Percentiles rank a stretch among this genome's conserved stretches.
Evolutionary conservation across 2,329 filamentous ascomycete species (phyloP).

Genomic region (Phoma sp.): DNA sequence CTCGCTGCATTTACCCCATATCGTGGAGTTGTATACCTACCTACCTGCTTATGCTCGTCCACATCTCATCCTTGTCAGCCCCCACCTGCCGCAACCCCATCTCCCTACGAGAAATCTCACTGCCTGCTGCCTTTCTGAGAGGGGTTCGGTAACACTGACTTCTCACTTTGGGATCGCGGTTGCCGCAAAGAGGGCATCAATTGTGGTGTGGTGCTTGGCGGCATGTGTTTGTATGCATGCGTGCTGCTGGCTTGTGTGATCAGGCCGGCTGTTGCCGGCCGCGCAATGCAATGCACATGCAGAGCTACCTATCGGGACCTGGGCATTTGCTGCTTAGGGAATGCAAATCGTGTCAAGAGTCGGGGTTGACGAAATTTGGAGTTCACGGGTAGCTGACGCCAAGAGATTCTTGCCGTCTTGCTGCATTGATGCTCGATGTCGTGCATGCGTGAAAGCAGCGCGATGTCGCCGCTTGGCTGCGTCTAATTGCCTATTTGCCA

Average conservation of each 20-base stretch:
- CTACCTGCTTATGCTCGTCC: background rate
- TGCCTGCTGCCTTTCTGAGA: background rate
- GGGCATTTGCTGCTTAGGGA: slow-evolving; percentile 11
- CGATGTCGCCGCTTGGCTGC: background rate
- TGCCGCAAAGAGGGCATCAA: background rate
- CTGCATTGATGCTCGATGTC: background rate
- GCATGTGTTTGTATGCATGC: slow-evolving; percentile 6
- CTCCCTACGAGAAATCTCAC: background rate
- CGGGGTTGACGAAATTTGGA: background rate
- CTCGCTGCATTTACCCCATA: background rate
- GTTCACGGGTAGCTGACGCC: background rate
- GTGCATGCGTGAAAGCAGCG: background rate
- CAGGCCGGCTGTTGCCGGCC: slow-evolving; percentile 9
- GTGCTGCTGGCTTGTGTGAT: background rate
- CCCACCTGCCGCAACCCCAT: slow-evolving; percentile 15
- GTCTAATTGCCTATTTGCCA: background rate
- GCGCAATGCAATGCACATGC: slow-evolving; percentile 7
- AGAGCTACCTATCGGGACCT: background rate
- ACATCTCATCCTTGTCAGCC: slow-evolving; percentile 11
- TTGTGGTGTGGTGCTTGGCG: background rate
- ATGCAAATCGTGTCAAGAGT: background rate
- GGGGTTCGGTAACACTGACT: background rate
- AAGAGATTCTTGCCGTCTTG: background rate
- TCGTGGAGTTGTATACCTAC: background rate
- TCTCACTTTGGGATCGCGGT: background rate